phyloP scores from a whole-genome alignment of 805 yeast species.

The Metschnikowia lachancei region DNA sequence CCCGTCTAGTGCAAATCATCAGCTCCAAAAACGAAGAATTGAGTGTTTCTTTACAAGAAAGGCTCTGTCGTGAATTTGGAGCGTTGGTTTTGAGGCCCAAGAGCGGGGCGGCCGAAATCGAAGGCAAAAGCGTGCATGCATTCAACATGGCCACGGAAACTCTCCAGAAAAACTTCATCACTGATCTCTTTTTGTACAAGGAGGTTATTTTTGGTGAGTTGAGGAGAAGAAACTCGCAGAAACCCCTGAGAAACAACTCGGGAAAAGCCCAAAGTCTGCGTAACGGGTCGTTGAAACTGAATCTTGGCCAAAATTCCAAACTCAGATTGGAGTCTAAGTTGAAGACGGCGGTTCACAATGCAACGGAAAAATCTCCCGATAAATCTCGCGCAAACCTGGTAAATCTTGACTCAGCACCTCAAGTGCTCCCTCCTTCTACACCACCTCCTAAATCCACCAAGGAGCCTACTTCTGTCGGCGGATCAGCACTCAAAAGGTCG shows the following conservation, averaged over 20 bases:
- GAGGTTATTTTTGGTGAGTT: constrained; percentile 65
- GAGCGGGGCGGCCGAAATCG: constrained; percentile 17
- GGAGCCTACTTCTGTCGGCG: constrained; percentile 5
- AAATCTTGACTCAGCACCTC: neutral
- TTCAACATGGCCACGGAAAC: constrained; percentile 17
- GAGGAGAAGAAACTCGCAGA: constrained; percentile 35
- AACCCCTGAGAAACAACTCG: constrained; percentile 15
- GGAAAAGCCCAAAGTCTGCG: neutral
- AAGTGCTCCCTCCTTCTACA: constrained; percentile 22
- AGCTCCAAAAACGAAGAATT: constrained; percentile 40
- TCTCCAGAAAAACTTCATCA: constrained; percentile 52
- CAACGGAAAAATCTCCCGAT: neutral
- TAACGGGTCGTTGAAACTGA: constrained; percentile 4
- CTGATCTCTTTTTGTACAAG: constrained; percentile 60
- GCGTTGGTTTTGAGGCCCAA: constrained; percentile 57
- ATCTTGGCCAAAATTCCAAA: constrained; percentile 8
- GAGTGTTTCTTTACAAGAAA: constrained; percentile 38
- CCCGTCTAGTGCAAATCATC: constrained; percentile 52
- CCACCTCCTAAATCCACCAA: constrained; percentile 17
- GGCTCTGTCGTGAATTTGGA: constrained; percentile 67
- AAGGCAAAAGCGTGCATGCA: constrained; percentile 17
- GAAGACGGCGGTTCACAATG: constrained; percentile 10
- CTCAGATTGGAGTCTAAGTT: constrained; percentile 13
- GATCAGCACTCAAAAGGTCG: constrained; percentile 32
- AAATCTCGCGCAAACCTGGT: neutral